phyloP scores from a whole-genome alignment of 2,329 filamentous ascomycete species.

The Stagonosporopsis cucurbitacearum region DNA sequence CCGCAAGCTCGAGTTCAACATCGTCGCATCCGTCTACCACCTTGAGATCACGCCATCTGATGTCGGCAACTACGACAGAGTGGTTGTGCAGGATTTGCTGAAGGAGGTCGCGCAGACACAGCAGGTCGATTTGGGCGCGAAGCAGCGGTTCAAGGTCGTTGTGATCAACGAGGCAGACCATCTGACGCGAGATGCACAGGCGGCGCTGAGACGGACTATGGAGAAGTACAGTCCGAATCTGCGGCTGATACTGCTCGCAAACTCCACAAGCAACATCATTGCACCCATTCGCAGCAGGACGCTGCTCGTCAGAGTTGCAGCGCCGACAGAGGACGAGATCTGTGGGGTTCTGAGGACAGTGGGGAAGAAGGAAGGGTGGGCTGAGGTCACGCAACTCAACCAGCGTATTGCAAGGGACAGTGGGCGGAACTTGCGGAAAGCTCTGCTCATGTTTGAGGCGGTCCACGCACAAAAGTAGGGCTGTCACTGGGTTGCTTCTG shows the following conservation, averaged over 20 bases:
- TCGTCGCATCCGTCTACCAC: constrained; percentile 95
- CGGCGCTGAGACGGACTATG: constrained; percentile 93
- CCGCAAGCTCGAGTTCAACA: constrained; percentile 99
- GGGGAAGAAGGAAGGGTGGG: constrained; percentile 83
- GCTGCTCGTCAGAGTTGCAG: constrained; percentile 87
- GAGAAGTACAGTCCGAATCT: constrained; percentile 98
- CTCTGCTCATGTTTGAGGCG: constrained; percentile 95
- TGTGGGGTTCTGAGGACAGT: constrained; percentile 72
- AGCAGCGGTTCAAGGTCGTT: constrained; percentile 95
- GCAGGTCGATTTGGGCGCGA: constrained; percentile 92
- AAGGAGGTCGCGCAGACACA: constrained; percentile 99
- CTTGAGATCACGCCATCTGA: constrained; percentile 98
- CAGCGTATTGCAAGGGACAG: constrained; percentile 87
- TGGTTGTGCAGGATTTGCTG: constrained; percentile 92
- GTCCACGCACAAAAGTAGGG: constrained; percentile 95
- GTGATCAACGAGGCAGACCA: constrained; percentile 99
- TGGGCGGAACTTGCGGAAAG: constrained; percentile 85
- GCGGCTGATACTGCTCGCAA: constrained; percentile 87
- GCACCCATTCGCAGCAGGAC: constrained; percentile 95
- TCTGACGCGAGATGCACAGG: constrained; percentile 91
- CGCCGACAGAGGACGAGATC: constrained; percentile 86
- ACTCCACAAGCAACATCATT: constrained; percentile 98
- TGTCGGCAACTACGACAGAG: constrained; percentile 93
- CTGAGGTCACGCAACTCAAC: constrained; percentile 76
- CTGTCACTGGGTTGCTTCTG: neutral